Base-by-base conservation (phyloP, 176 grass and related monocot genomes). In the Dendrocalamus sinicus region DNA sequence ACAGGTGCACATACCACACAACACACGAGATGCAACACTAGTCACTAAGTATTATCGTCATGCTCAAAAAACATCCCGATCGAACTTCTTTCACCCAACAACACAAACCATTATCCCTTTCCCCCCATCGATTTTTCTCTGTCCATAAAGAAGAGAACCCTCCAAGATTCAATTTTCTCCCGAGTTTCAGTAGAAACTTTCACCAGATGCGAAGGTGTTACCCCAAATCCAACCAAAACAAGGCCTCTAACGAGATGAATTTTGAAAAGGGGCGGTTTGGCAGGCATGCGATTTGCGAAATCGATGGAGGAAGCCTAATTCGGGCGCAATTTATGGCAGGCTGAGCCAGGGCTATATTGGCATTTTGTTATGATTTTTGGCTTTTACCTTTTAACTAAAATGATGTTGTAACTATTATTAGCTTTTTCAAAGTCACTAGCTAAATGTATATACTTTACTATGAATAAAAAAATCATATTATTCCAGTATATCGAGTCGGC, bases 201-300 rank as follows among this genome's bases (percentile, higher is more conserved):
- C 47, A 40, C 47, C 48, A 43, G 50, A 44, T 26, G 52, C 50
- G 13, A 19, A 35, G 16, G 79, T 70, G 13, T 79, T 51, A 22
- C 12, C n/a, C 57, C 41, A 15, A 46, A 61, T 24, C 8, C 13
- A 62, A 24, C 58, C 22, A 26, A 62, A 45, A 45, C 32, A 1
- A 77, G 75, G 75, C 35, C 76, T 37, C 50, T 14, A 45, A 45
- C 37, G 39, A 82, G 67, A 83, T 48, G 23, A 60, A 61, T 30
- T 13, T 46, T 17, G 19, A 19, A 26, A 19, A 23, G 46, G 26
- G 61, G 32, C 15, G 3, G n/a, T 46, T 60, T 23, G 4, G 12
- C 64, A n/a, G 15, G 40, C 57, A 17, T 55, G 17, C 53, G 8
- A 64, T 48, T 65, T 44, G 23, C 41, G 14, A 70, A 66, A 47